Evolutionary conservation across 1,139 yeast genomes (phyloP).

Genomic region (Candida freyschussii): DNA sequence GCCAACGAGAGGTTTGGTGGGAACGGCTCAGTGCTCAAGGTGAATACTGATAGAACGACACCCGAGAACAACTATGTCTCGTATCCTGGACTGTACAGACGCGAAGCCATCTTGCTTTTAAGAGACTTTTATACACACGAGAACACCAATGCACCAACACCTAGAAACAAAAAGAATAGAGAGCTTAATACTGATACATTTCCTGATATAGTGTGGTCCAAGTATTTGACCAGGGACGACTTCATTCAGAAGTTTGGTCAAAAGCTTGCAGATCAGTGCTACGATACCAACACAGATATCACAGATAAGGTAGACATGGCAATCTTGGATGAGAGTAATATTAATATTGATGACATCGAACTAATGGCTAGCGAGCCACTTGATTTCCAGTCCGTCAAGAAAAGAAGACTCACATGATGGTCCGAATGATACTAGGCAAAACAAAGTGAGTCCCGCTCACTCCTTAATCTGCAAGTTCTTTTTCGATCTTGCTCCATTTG

Average conservation of each 20-base stretch:
- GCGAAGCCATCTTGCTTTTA: slow-evolving; percentile 76
- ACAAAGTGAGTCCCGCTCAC: slow-evolving; percentile 1
- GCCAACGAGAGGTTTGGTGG: slow-evolving; percentile 97
- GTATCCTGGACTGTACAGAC: slow-evolving; percentile 73
- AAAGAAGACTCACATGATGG: slow-evolving; percentile 6
- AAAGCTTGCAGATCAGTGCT: slow-evolving; percentile 30
- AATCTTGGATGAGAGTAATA: slow-evolving; percentile 23
- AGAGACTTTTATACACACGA: slow-evolving; percentile 82
- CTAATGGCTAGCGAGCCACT: slow-evolving; percentile 17
- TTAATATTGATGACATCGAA: slow-evolving; percentile 23
- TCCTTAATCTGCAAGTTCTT: slow-evolving; percentile 33
- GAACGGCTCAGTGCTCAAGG: slow-evolving; percentile 75
- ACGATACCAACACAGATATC: slow-evolving; percentile 27
- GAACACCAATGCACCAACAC: slow-evolving; percentile 79
- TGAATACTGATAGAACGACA: slow-evolving; percentile 46
- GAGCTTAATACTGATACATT: slow-evolving; percentile 63
- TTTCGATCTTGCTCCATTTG: slow-evolving; percentile 65
- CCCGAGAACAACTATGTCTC: slow-evolving; percentile 42
- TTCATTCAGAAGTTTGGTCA: slow-evolving; percentile 49
- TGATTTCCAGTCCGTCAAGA: slow-evolving; percentile 6
- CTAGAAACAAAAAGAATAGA: slow-evolving; percentile 70
- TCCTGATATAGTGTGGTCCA: slow-evolving; percentile 49
- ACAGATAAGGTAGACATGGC: slow-evolving; percentile 25
- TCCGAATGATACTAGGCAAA: no score
- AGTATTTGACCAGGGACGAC: slow-evolving; percentile 41